Evolutionary conservation across 2,329 filamentous ascomycete species (phyloP), one percentile per base, ranked within the genome.

Genomic region (Dryadomyces quercus-mongolicae): DNA sequence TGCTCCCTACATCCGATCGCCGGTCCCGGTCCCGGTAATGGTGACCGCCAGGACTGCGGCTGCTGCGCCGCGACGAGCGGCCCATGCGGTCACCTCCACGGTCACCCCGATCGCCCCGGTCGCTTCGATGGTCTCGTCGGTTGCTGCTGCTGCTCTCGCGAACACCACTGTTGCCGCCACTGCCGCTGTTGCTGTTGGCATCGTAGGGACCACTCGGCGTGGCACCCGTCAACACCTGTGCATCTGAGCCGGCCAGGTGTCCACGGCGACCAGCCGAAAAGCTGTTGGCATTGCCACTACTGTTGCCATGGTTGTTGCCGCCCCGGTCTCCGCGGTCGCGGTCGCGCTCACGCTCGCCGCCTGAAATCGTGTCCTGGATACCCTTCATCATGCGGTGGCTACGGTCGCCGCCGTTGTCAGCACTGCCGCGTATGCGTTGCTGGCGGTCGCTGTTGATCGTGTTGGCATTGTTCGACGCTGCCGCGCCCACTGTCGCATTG

Each of bases 171-270:
- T 21, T 16, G 49, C 3, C 22, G 5, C 10, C 10, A 2, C n/a
- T 16, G 13, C 31, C 18, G 15, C 38, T 9, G 16, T 31, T 45
- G 42, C 51, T 10, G 42, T 18, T 38, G 42, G 43, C 31, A 20
- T 51, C 15, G 3, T 21, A 15, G 2, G 38, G 4, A n/a, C 49
- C 18, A 18, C 49, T 46, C 22, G 79, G 77, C n/a, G n/a, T 18
- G 18, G 74, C 75, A 21, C 78, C 77, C 1, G 75, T 75, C 2
- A 81, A 68, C 5, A 77, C 74, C 60, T 82, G 79, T 1, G 74
- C 74, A 59, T 82, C 78, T 2, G 77, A 80, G 18, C 73, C 73
- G 18, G 70, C 74, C 40, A 81, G 62, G 55, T 70, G 73, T 16
- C 36, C 36, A 57, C 61, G 69, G 67, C 59, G 64, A 63, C 58